Percentiles rank a stretch among this genome's conserved stretches.
Conservation (phyloP, 2,329 filamentous ascomycete species). For the Fusarium sp. region DNA sequence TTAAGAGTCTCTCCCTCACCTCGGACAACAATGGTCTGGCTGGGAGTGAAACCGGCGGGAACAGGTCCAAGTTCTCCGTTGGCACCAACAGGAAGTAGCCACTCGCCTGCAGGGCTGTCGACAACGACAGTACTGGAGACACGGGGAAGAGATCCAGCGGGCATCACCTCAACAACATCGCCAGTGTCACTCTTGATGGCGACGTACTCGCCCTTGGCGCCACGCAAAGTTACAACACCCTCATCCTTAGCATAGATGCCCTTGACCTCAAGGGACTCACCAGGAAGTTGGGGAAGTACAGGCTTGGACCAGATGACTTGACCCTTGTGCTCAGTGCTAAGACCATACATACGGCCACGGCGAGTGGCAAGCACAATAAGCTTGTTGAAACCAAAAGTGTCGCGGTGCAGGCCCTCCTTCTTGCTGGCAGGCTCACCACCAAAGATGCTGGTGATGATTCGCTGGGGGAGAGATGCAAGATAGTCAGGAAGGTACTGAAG, state of each 20-base stretch:
- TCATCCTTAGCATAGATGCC: constrained; percentile 73
- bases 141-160: constrained; percentile 47
- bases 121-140: constrained; percentile 63
- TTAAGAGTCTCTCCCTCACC: constrained; percentile 63
- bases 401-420: constrained; percentile 66
- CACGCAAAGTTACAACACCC: constrained; percentile 69
- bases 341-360: constrained; percentile 81
- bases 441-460: constrained; percentile 74
- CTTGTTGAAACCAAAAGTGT: constrained; percentile 91
- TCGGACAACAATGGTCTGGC: constrained; percentile 67
- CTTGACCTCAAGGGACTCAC: constrained; percentile 73
- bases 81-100: constrained; percentile 65
- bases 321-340: constrained; percentile 82
- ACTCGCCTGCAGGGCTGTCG: constrained; percentile 64
- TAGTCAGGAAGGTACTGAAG: constrained; percentile 81
- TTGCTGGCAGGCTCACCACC: constrained; percentile 64
- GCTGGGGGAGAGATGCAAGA: constrained; percentile 75
- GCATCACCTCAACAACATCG: constrained; percentile 60
- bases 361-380: constrained; percentile 83
- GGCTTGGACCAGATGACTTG: constrained; percentile 80
- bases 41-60: constrained; percentile 60
- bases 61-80: constrained; percentile 63
- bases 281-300: constrained; percentile 67
- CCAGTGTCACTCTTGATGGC: constrained; percentile 67
- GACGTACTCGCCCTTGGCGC: constrained; percentile 71